Conservation (phyloP, 2,329 filamentous ascomycete species). For the Emergomyces orientalis region DNA sequence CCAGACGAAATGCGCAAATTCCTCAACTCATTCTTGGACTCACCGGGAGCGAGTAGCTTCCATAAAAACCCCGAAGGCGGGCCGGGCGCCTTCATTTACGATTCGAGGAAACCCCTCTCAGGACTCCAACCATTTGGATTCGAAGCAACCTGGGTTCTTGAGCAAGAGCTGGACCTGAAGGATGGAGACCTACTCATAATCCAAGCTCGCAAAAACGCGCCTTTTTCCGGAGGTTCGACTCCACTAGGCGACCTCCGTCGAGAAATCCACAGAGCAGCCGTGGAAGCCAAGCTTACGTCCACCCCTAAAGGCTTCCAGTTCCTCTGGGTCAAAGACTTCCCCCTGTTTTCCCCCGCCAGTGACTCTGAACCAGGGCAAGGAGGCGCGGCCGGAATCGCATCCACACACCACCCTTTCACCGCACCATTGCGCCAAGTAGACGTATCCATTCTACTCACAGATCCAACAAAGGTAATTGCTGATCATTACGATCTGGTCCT, state of each 20-base stretch:
- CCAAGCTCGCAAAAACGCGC: constrained; percentile 61
- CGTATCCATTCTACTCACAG: constrained; percentile 60
- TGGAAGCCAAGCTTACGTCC: constrained; percentile 51
- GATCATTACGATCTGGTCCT: constrained; percentile 95
- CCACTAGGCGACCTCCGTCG: constrained; percentile 62
- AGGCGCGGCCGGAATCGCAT: constrained; percentile 66
- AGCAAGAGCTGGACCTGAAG: constrained; percentile 45
- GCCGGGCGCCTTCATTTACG: constrained; percentile 68
- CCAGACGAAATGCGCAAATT: constrained; percentile 51
- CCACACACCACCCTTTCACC: constrained; percentile 94
- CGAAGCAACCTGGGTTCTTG: constrained; percentile 53
- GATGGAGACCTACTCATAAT: constrained; percentile 73
- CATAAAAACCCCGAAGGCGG: constrained; percentile 63
- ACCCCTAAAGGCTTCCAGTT: constrained; percentile 52
- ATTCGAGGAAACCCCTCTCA: constrained; percentile 61
- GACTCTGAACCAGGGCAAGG: constrained; percentile 68
- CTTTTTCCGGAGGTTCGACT: constrained; percentile 64
- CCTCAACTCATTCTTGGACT: constrained; percentile 61
- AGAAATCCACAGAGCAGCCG: constrained; percentile 58
- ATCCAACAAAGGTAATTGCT: constrained; percentile 63
- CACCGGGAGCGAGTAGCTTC: constrained; percentile 49
- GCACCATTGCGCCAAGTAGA: constrained; percentile 65
- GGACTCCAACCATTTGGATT: constrained; percentile 73
- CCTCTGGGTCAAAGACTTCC: constrained; percentile 83
- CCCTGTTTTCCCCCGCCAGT: constrained; percentile 70